These are phyloP conservation scores for Colletotrichum costaricense DNA, from an alignment of 2,329 filamentous ascomycete genomes.

Conservation along the genomic window DNA sequence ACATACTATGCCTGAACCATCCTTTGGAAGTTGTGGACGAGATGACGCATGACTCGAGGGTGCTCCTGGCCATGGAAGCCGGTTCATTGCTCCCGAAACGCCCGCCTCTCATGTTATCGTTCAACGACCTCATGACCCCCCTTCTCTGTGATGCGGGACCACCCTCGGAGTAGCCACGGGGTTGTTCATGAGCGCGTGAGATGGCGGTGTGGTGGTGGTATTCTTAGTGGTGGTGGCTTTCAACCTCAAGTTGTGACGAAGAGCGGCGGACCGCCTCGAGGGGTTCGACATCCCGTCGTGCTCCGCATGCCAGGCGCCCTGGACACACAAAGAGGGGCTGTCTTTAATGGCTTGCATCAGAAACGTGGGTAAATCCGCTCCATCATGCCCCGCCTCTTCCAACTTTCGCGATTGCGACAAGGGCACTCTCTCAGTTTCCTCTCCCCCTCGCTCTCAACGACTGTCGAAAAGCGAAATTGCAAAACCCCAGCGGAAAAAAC, in stretches of 20 bases:
- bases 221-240: not conserved
- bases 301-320: slow-evolving; percentile 4
- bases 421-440: not conserved
- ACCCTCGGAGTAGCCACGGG: slow-evolving; percentile 7
- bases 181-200: not conserved
- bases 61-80: slow-evolving; percentile 4
- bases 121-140: slow-evolving; percentile 12
- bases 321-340: slow-evolving; percentile 14
- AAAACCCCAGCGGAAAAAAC: not conserved
- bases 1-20: not conserved
- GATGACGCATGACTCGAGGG: slow-evolving; percentile 25
- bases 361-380: slow-evolving; percentile 30
- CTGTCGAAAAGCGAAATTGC: not conserved
- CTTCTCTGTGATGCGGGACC: not conserved
- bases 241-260: slow-evolving; percentile 15
- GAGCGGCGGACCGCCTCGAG: not conserved
- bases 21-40: not conserved
- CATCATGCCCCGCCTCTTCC: slow-evolving; percentile 13
- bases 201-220: slow-evolving; percentile 1
- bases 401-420: slow-evolving; percentile 6
- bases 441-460: not conserved
- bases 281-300: not conserved
- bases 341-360: slow-evolving; percentile 35
- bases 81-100: slow-evolving; percentile 13
- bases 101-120: not conserved